A percentile compares a stretch with the other conserved stretches of the same genome.
Conservation (phyloP, 139 green algal species). For the Zygnema circumcarinatum region DNA sequence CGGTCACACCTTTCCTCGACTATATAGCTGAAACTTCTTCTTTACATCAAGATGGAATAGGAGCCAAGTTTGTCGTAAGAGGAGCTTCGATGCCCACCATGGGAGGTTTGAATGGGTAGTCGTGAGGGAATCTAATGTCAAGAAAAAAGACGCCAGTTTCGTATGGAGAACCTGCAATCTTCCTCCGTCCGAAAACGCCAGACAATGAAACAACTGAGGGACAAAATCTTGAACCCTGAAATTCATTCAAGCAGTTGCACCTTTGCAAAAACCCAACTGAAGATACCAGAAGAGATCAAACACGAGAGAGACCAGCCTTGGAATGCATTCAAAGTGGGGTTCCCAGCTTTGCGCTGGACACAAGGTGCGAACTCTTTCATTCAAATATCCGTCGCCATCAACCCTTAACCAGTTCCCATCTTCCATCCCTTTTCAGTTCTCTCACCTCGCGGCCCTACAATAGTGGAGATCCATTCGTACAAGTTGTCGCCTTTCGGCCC, state of each 20-base stretch:
- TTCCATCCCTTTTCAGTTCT: too few relatives aligned
- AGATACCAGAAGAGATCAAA: not conserved
- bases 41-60: too few relatives aligned
- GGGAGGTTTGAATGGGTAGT: slow-evolving; percentile 96
- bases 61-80: too few relatives aligned
- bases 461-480: slow-evolving; percentile 95
- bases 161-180: slow-evolving; percentile 85
- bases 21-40: too few relatives aligned
- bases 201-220: not conserved
- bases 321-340: too few relatives aligned
- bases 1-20: too few relatives aligned
- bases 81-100: slow-evolving; percentile 44
- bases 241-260: not conserved
- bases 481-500: slow-evolving; percentile 98
- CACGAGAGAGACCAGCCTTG: not conserved
- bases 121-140: slow-evolving; percentile 91
- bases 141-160: slow-evolving; percentile 92
- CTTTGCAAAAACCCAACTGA: not conserved
- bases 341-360: too few relatives aligned
- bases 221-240: not conserved
- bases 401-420: too few relatives aligned
- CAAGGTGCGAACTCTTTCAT: too few relatives aligned
- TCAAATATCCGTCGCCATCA: too few relatives aligned
- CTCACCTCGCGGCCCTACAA: slow-evolving; percentile 87
- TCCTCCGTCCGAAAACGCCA: not conserved